These are phyloP conservation scores for Haematococcus sp. DNA, from an alignment of 139 green algal genomes.

Conservation along the genomic window DNA sequence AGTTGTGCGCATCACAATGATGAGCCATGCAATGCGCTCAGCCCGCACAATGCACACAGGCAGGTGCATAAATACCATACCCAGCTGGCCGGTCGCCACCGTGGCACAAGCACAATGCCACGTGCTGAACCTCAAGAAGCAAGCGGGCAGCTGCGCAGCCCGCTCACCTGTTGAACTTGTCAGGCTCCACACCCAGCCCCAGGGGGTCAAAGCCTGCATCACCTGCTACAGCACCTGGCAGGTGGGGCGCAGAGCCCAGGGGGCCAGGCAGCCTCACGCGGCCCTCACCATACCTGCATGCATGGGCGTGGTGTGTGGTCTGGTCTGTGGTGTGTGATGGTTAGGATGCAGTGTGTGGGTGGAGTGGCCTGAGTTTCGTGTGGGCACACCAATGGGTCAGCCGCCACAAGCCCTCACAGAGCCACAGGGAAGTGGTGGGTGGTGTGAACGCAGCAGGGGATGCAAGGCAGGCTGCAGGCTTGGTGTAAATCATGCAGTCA, in stretches of 20 bases:
- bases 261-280: conserved; percentile 39
- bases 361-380: no score
- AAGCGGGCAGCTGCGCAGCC: no score
- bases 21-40: neutral
- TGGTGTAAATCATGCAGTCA: neutral
- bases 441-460: neutral
- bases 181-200: conserved; percentile 30
- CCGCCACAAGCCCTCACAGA: neutral
- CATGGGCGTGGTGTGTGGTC: neutral
- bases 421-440: neutral
- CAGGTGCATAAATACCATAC: neutral
- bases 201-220: conserved; percentile 71
- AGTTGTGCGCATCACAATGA: neutral
- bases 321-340: neutral
- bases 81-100: neutral
- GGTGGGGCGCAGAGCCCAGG: conserved; percentile 34
- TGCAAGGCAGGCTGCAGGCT: neutral
- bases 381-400: no score
- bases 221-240: conserved; percentile 41
- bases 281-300: conserved; percentile 35
- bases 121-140: no score
- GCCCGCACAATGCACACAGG: neutral
- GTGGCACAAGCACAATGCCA: no score
- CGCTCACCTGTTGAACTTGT: conserved; percentile 20
- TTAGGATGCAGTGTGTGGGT: neutral